phyloP scores from a whole-genome alignment of 2,329 filamentous ascomycete species.

The Akanthomyces dipterigenus region DNA sequence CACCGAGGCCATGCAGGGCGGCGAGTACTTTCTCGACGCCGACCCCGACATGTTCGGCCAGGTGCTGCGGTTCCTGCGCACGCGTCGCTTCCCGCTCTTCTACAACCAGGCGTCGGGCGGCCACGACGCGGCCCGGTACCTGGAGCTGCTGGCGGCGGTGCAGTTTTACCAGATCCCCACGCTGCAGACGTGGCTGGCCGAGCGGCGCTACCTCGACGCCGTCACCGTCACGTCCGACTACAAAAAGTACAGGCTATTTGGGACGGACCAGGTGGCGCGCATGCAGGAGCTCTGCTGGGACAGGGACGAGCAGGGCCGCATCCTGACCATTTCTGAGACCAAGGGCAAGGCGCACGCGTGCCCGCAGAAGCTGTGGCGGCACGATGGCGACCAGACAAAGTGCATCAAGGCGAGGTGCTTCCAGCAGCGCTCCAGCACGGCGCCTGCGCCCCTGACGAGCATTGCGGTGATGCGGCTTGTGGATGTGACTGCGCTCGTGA shows the following conservation, averaged over 20 bases:
- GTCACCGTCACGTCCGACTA: slow-evolving; percentile 11
- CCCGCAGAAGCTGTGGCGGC: slow-evolving; percentile 10
- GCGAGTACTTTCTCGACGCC: slow-evolving; percentile 31
- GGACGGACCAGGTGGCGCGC: background rate
- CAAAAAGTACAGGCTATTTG: slow-evolving; percentile 1
- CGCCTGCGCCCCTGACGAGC: too few relatives aligned
- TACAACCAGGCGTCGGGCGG: slow-evolving; percentile 23
- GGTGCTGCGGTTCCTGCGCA: slow-evolving; percentile 28
- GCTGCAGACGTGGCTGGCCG: slow-evolving; percentile 21
- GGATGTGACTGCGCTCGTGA: slow-evolving; percentile 2
- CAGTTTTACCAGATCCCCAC: slow-evolving; percentile 24
- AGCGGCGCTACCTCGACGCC: slow-evolving; percentile 14
- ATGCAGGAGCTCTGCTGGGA: slow-evolving; percentile 11
- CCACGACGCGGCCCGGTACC: slow-evolving; percentile 29
- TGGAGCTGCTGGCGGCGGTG: slow-evolving; percentile 26
- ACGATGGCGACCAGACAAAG: slow-evolving; percentile 1
- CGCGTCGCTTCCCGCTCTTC: slow-evolving; percentile 28
- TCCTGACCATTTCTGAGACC: slow-evolving; percentile 4
- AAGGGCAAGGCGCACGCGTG: background rate
- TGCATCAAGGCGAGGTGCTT: slow-evolving; percentile 3
- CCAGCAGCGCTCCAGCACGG: background rate
- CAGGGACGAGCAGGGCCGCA: background rate
- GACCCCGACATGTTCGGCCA: slow-evolving; percentile 30
- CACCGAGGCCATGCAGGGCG: slow-evolving; percentile 14
- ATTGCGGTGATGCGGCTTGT: slow-evolving; percentile 3